A percentile compares a stretch with the other conserved stretches of the same genome.
Conservation (phyloP, 177 flowering plant genomes). For the Vitis hybrid region DNA sequence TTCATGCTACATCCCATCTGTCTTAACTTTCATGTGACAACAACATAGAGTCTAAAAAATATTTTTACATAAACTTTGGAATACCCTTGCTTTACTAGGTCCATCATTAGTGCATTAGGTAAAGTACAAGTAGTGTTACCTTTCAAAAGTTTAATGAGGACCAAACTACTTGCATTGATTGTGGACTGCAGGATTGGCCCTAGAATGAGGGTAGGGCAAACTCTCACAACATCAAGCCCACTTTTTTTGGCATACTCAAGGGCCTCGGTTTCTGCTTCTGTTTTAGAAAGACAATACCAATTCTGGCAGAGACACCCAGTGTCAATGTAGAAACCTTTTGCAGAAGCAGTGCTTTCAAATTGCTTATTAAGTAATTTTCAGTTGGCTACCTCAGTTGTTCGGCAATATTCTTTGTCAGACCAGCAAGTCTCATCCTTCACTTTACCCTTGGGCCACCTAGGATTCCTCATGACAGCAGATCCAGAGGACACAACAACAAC, state of each 20-base stretch:
- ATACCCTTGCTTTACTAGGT: too few relatives aligned
- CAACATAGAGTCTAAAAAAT: not conserved
- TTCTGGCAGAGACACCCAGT: constrained; percentile 24
- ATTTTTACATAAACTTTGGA: not conserved
- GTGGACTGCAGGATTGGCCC: constrained; percentile 58
- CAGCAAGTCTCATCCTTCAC: constrained; percentile 74
- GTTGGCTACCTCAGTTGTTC: constrained; percentile 43
- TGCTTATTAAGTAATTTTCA: too few relatives aligned
- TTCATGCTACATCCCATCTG: not conserved
- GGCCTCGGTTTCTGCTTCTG: constrained; percentile 46
- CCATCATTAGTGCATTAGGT: too few relatives aligned
- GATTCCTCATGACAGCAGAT: constrained; percentile 58
- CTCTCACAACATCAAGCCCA: constrained; percentile 47
- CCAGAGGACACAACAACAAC: constrained; percentile 68
- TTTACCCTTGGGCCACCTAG: constrained; percentile 58
- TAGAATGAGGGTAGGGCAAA: constrained; percentile 40
- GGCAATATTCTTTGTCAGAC: constrained; percentile 78
- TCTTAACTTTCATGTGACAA: not conserved
- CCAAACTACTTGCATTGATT: constrained; percentile 43
- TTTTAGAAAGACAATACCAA: constrained; percentile 53
- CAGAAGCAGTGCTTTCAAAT: too few relatives aligned
- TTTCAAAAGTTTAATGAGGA: constrained; percentile 42
- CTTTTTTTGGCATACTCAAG: constrained; percentile 33
- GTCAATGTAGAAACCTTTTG: not conserved
- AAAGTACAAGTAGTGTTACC: constrained; percentile 22